Base-by-base conservation (phyloP, 2,329 filamentous ascomycete genomes). In the Alternaria sp. region DNA sequence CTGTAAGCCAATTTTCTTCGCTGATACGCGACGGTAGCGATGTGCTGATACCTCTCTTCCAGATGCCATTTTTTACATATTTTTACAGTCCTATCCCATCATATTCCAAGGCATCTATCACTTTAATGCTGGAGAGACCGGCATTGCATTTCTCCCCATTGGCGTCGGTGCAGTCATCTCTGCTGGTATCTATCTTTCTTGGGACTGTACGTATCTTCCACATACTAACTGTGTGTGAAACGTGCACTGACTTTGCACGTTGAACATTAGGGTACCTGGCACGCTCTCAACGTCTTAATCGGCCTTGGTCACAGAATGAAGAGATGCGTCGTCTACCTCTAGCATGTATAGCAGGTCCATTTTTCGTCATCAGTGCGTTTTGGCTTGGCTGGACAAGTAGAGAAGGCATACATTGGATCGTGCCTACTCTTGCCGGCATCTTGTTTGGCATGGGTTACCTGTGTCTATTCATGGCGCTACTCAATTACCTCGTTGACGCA, bases 281-380 rank as follows among this genome's bases (percentile, higher is more conserved):
- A 3, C 81, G 81, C 48, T 86, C 87, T 4, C 82, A 85, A 65
- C 65, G 62, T 1, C 71, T 68, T 36, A 34, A 83, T 40, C 85
- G 83, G 3, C 64, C 80, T 1, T 93, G 90, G 89, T 81, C 86
- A 0, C 79, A 80, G 27, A 82, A 84, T 48, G 89, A 91, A 67
- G 85, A 94, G 72, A 89, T 87, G 72, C 85, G 89, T 6, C 86
- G 92, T 1, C 82, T 94, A 0, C 91, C 92, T 0, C 81, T 94
- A 3, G 91, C 90, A 5, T 90, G 87, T 71, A 69, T 92, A 18
- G 91, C 90, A 1, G 90, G 91, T 0, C 90, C 90, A 0, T 80
- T 91, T 43, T 79, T 83, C 67, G 80, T 82, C 34, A 65, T 78
- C 30, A 67, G 62, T 22, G 66, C 79, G 34, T 82, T 83, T 71